Evolutionary conservation across 768 basidiomycete genomes (phyloP).

Genomic region (Boletus sensibilis): DNA sequence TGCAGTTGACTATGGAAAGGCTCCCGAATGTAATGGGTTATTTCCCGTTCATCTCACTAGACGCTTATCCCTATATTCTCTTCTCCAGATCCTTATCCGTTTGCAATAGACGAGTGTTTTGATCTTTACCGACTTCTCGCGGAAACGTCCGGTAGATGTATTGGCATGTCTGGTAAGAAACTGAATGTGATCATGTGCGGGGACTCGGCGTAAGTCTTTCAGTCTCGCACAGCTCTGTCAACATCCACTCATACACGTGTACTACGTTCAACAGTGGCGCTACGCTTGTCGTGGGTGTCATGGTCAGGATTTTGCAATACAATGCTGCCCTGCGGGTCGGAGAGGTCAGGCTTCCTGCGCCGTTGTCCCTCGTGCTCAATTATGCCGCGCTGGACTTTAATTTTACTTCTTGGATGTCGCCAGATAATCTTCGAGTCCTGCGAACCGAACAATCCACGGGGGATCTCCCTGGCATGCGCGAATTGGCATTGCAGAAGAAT

Average conservation of each 20-base stretch:
- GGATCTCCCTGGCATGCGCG: slow-evolving; percentile 69
- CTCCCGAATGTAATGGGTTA: slow-evolving; percentile 78
- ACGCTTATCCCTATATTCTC: neutral
- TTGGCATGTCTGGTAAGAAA: slow-evolving; percentile 86
- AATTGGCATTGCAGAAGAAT: slow-evolving; percentile 76
- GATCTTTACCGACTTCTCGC: slow-evolving; percentile 83
- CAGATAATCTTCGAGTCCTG: slow-evolving; percentile 77
- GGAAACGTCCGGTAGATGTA: slow-evolving; percentile 71
- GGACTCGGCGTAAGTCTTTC: slow-evolving; percentile 88
- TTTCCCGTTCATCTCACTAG: neutral
- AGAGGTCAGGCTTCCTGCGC: slow-evolving; percentile 57
- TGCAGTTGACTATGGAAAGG: slow-evolving; percentile 92
- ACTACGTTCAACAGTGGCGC: slow-evolving; percentile 62
- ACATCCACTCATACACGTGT: slow-evolving; percentile 11
- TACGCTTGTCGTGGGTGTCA: slow-evolving; percentile 78
- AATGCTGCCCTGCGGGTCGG: slow-evolving; percentile 33
- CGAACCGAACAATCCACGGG: slow-evolving; percentile 86
- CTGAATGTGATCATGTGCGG: slow-evolving; percentile 81
- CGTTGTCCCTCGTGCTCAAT: slow-evolving; percentile 80
- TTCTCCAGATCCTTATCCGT: slow-evolving; percentile 87
- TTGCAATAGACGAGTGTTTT: slow-evolving; percentile 92
- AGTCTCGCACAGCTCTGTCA: slow-evolving; percentile 1
- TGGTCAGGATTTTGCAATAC: slow-evolving; percentile 81
- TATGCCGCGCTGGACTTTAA: slow-evolving; percentile 97
- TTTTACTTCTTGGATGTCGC: slow-evolving; percentile 96